Conservation (phyloP, 768 basidiomycete genomes). For the Suillus variegatus region DNA sequence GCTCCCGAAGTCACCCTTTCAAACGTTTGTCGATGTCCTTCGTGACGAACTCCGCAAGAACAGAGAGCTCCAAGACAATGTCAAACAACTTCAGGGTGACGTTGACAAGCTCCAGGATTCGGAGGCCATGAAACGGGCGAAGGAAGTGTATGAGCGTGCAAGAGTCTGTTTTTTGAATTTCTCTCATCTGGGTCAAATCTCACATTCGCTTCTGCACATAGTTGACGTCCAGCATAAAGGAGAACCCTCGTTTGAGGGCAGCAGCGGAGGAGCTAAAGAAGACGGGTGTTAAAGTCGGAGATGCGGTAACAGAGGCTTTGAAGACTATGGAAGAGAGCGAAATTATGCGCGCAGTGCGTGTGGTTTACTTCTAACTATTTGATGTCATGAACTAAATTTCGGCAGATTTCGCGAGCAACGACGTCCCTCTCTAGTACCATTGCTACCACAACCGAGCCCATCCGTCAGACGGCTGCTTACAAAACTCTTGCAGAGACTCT, state of each 20-base stretch:
- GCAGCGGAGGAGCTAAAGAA: conserved; percentile 93
- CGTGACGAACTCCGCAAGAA: conserved; percentile 93
- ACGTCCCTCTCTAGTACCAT: conserved; percentile 85
- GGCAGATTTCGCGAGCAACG: conserved; percentile 81
- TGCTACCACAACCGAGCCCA: conserved; percentile 90
- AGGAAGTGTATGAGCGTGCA: conserved; percentile 91
- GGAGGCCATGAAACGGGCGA: conserved; percentile 90
- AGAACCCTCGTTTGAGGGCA: conserved; percentile 88
- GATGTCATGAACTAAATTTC: background rate
- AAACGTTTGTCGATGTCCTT: conserved; percentile 93
- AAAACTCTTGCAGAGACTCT: conserved; percentile 88
- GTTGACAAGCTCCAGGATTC: conserved; percentile 97
- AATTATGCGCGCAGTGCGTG: conserved; percentile 77
- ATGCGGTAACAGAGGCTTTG: conserved; percentile 91
- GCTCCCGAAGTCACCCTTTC: conserved; percentile 87
- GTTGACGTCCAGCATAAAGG: conserved; percentile 93
- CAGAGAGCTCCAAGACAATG: conserved; percentile 92
- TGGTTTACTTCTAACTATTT: background rate
- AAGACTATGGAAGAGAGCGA: conserved; percentile 95
- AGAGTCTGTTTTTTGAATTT: conserved; percentile 58
- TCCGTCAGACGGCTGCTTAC: conserved; percentile 94
- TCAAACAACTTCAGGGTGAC: conserved; percentile 96
- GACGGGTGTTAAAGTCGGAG: conserved; percentile 87
- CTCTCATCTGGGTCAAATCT: conserved; percentile 4
- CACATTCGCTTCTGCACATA: conserved; percentile 32